Percentiles rank a stretch among this genome's conserved stretches.
Evolutionary conservation across 2,329 filamentous ascomycete species (phyloP).

Genomic region (Epichloe scottii): DNA sequence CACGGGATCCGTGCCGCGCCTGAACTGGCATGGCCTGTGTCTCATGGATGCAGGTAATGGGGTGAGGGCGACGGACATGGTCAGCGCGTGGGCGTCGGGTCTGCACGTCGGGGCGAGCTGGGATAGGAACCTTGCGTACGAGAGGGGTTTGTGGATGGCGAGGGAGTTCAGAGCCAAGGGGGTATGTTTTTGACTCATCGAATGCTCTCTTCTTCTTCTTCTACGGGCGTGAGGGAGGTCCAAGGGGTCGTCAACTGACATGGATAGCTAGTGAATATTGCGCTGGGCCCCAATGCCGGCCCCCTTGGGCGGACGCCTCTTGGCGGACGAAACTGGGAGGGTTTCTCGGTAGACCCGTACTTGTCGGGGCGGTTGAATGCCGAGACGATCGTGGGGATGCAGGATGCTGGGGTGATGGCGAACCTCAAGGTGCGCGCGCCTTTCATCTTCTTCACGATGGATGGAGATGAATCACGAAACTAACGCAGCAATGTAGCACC

Average conservation of each 20-base stretch:
- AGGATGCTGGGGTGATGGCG: conserved; percentile 67
- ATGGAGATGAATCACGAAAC: not conserved
- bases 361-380: conserved; percentile 58
- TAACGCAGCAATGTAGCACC: conserved; percentile 28
- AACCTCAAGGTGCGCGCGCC: conserved; percentile 50
- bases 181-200: conserved; percentile 27
- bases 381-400: conserved; percentile 64
- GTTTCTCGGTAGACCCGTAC: conserved; percentile 58
- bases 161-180: conserved; percentile 43
- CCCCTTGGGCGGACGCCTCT: conserved; percentile 58
- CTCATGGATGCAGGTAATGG: conserved; percentile 38
- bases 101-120: conserved; percentile 38
- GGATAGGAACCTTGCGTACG: conserved; percentile 40
- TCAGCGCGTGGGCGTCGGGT: conserved; percentile 35
- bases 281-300: conserved; percentile 58
- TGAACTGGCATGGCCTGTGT: conserved; percentile 34
- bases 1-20: conserved; percentile 31
- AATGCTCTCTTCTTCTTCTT: not conserved
- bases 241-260: not conserved
- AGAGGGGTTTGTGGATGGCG: conserved; percentile 39
- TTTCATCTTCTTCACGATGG: no score
- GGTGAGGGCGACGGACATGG: conserved; percentile 33
- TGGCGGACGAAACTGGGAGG: conserved; percentile 65
- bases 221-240: not conserved
- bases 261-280: conserved; percentile 47